phyloP scores from a whole-genome alignment of 495 filamentous ascomycete genomes.

The Penicillium turbatum region DNA sequence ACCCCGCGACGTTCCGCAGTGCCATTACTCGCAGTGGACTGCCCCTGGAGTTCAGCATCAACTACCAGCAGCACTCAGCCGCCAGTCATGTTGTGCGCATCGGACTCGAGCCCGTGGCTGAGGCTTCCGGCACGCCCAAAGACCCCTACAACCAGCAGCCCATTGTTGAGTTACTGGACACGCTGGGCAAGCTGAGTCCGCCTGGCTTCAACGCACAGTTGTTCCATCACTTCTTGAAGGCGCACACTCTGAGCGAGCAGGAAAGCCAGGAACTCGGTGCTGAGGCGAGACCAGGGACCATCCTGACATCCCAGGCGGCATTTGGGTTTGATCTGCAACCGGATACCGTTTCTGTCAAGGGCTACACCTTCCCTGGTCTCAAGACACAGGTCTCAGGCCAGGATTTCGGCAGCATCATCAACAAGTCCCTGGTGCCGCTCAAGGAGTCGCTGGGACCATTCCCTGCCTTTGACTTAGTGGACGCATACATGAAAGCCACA shows the following conservation, averaged over 20 bases:
- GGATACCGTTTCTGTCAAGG: constrained; percentile 11
- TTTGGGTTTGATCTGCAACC: constrained; percentile 19
- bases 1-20: constrained; percentile 8
- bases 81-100: constrained; percentile 8
- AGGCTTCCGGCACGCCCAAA: not conserved
- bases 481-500: constrained; percentile 7
- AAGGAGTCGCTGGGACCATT: not conserved
- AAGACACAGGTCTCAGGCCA: not conserved
- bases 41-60: constrained; percentile 18
- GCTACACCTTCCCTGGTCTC: constrained; percentile 11
- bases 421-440: too few relatives aligned
- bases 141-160: constrained; percentile 12
- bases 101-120: constrained; percentile 15
- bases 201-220: not conserved
- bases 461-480: constrained; percentile 4
- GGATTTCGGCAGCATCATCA: too few relatives aligned
- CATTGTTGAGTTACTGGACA: not conserved
- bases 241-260: not conserved
- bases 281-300: not conserved
- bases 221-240: not conserved
- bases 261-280: not conserved
- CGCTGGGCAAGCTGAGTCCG: not conserved
- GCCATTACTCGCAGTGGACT: constrained; percentile 11
- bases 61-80: constrained; percentile 8
- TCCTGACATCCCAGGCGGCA: constrained; percentile 4